phyloP scores from a whole-genome alignment of 177 flowering plant genomes.

The Telopea speciosissima region DNA sequence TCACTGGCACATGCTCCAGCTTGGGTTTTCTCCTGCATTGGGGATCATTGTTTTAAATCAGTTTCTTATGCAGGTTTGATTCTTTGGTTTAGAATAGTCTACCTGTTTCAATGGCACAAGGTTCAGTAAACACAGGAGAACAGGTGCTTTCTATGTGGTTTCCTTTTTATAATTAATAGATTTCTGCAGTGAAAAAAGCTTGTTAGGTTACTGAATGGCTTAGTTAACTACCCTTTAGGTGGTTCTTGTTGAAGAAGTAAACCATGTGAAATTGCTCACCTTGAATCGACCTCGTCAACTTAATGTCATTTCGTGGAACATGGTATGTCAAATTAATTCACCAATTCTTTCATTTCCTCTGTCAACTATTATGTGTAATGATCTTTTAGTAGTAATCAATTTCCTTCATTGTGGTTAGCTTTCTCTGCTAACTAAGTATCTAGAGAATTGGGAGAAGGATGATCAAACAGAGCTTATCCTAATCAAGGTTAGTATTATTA shows the following conservation, averaged over 20 bases:
- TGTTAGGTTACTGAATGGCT: not conserved
- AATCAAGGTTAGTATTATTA: conserved; percentile 49
- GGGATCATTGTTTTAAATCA: not conserved
- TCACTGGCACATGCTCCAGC: too few species aligned
- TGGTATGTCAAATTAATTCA: conserved; percentile 37
- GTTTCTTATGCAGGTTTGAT: not conserved
- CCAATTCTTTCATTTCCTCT: not conserved
- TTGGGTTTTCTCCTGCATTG: not conserved
- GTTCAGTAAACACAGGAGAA: conserved; percentile 18
- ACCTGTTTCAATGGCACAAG: conserved; percentile 25
- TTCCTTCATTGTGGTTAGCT: conserved; percentile 40
- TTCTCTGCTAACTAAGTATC: conserved; percentile 46
- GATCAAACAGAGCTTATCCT: conserved; percentile 61
- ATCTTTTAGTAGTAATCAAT: not conserved
- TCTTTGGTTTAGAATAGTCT: not conserved
- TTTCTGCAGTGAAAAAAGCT: not conserved
- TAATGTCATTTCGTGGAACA: conserved; percentile 71
- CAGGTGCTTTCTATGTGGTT: conserved; percentile 16
- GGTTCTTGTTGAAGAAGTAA: conserved; percentile 67
- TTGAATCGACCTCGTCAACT: conserved; percentile 80
- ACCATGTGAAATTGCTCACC: conserved; percentile 63
- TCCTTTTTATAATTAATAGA: not conserved
- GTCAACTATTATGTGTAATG: too few species aligned
- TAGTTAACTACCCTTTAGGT: conserved; percentile 43
- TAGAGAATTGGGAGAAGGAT: conserved; percentile 94